Evolutionary conservation across 148 eudicot genomes (phyloP).

Genomic region (Heliosperma pusillum): DNA sequence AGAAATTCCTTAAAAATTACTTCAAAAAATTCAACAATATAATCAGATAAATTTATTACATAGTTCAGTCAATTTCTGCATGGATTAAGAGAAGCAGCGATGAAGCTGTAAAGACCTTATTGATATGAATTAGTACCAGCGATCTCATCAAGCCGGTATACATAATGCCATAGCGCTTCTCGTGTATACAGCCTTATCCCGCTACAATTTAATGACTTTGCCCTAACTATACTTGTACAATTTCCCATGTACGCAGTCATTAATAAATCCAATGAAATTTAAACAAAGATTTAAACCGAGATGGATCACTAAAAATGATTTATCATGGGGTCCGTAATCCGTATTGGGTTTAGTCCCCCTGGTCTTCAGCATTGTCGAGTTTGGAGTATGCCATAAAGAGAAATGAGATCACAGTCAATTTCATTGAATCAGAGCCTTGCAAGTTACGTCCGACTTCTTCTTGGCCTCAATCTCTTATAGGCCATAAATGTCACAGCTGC

Average conservation of each 20-base stretch:
- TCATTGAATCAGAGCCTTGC: slow-evolving; percentile 5
- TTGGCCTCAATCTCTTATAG: slow-evolving; percentile 57
- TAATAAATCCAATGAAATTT: slow-evolving; percentile 4
- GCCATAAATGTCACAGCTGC: slow-evolving; percentile 90
- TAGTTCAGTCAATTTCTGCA: background rate
- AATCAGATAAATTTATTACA: background rate
- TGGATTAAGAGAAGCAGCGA: background rate
- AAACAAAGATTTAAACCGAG: background rate
- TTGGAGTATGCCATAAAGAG: background rate
- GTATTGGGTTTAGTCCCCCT: background rate
- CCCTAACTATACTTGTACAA: background rate
- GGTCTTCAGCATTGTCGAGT: background rate
- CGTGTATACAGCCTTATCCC: background rate
- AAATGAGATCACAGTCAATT: background rate
- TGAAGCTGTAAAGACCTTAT: background rate
- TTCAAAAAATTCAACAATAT: background rate
- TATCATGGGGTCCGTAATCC: background rate
- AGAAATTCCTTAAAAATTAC: background rate
- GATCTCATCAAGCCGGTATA: background rate
- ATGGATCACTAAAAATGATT: background rate
- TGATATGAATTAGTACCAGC: background rate
- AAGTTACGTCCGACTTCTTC: slow-evolving; percentile 36
- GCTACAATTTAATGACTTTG: background rate
- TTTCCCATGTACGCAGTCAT: too few relatives aligned
- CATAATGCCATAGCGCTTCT: background rate